Conservation (phyloP, 2,329 filamentous ascomycete species). For the Pyricularia grisea region DNA sequence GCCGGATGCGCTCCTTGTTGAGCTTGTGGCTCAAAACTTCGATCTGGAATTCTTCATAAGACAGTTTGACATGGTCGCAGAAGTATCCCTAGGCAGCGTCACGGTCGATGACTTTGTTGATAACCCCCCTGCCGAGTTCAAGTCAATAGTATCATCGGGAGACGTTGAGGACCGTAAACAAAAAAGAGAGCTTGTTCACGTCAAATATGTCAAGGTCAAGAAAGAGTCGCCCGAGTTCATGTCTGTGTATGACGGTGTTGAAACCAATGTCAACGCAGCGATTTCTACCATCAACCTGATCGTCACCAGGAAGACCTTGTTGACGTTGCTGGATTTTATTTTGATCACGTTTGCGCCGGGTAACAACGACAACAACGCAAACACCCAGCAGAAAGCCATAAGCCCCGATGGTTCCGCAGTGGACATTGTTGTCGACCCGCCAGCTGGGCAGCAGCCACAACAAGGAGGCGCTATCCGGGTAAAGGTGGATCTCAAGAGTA, state of each 20-base stretch:
- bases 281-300: slow-evolving; percentile 95
- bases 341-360: slow-evolving; percentile 73
- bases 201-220: slow-evolving; percentile 88
- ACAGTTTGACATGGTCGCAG: slow-evolving; percentile 85
- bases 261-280: slow-evolving; percentile 82
- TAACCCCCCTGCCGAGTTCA: slow-evolving; percentile 81
- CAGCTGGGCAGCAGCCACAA: slow-evolving; percentile 23
- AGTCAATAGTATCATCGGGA: slow-evolving; percentile 88
- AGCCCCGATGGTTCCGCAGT: slow-evolving; percentile 27
- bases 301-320: slow-evolving; percentile 82
- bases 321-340: slow-evolving; percentile 90
- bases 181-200: slow-evolving; percentile 71
- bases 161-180: slow-evolving; percentile 63
- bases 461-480: slow-evolving; percentile 76
- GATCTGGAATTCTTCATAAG: slow-evolving; percentile 79
- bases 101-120: slow-evolving; percentile 94
- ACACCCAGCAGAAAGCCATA: slow-evolving; percentile 22
- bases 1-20: slow-evolving; percentile 75
- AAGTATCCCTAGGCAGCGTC: slow-evolving; percentile 78
- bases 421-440: slow-evolving; percentile 26
- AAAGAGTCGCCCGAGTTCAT: slow-evolving; percentile 87
- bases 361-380: slow-evolving; percentile 31
- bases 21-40: slow-evolving; percentile 85
- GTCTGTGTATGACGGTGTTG: slow-evolving; percentile 83
- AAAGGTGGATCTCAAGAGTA: slow-evolving; percentile 87